phyloP scores from a whole-genome alignment of 73 alveolate genomes.

The Halteria grandinella region DNA sequence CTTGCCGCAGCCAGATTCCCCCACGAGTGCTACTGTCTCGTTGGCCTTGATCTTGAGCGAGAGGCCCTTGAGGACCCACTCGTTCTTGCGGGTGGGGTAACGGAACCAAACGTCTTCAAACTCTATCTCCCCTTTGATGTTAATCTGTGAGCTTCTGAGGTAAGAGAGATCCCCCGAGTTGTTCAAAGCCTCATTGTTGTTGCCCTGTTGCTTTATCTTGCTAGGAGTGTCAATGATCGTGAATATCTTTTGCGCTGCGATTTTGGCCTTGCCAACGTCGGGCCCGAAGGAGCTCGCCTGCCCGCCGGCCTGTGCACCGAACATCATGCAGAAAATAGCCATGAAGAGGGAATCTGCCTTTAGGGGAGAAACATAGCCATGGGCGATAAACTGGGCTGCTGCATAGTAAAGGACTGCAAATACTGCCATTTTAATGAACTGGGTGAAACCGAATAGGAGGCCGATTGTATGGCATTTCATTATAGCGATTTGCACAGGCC shows the following conservation, averaged over 20 bases:
- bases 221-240: slow-evolving; percentile 61
- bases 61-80: slow-evolving; percentile 69
- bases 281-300: slow-evolving; percentile 81
- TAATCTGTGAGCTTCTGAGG: slow-evolving; percentile 20
- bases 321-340: slow-evolving; percentile 79
- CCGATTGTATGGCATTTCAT: slow-evolving; percentile 77
- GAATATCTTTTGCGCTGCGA: slow-evolving; percentile 76
- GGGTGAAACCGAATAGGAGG: slow-evolving; percentile 79
- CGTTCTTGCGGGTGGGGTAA: slow-evolving; percentile 79
- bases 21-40: slow-evolving; percentile 67
- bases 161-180: background rate
- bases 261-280: slow-evolving; percentile 81
- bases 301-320: slow-evolving; percentile 86
- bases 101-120: slow-evolving; percentile 85
- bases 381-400: slow-evolving; percentile 71
- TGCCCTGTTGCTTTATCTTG: slow-evolving; percentile 39
- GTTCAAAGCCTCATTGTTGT: background rate
- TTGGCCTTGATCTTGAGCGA: slow-evolving; percentile 18
- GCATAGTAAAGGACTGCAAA: slow-evolving; percentile 81
- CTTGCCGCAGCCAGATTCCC: slow-evolving; percentile 97
- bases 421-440: slow-evolving; percentile 72
- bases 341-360: slow-evolving; percentile 64
- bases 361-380: slow-evolving; percentile 32
- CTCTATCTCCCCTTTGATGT: slow-evolving; percentile 87
- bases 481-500: slow-evolving; percentile 50